Base-by-base conservation (phyloP, 164 flowering plant genomes). In the Berberis thunbergii region DNA sequence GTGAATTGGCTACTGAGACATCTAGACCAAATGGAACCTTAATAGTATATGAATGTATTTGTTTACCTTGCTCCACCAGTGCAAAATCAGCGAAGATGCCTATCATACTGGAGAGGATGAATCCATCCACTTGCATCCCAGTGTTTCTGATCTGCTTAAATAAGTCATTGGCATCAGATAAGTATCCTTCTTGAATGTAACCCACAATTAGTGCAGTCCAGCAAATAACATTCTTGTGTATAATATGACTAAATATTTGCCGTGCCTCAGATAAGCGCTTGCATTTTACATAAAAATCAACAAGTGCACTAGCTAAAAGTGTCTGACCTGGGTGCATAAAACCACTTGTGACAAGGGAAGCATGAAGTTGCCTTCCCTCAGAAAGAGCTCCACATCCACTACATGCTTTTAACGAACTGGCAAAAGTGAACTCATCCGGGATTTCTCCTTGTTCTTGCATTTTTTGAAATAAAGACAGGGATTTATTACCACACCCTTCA, bases 11-110 rank as follows among this genome's bases (percentile, higher is more conserved):
- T 4, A 88, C 96, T 3, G 89, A 81, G 39, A 72, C 69, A 61
- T 88, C 90, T 57, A 77, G 64, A 62, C 86, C 81, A 54, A 72
- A 75, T 41, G 88, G 85, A 11, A 75, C 56, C 76, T 88, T 91
- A 4, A 68, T 57, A 46, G 85, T 71, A 62, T 76, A 78, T 26
- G 79, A 81, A 67, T 88, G 97, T 61, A 85, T 69, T 73, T 88
- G 96, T 78, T 75, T 86, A 13, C 96, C 96, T 72, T 84, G 88
- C 67, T 86, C 88, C 41, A 77, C 74, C 12, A 88, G 81, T 1
- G 95, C 86, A 57, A 81, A 80, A 76, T 91, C 97, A 59, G 95
- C 92, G 74, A 84, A 84, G 55, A 85, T 75, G 26, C 87, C 78
- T 63, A 85, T 77, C 72, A 91, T 61, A 72, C 82, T 77, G 5